Base-by-base conservation (phyloP, 805 yeast species). In the Danielozyma ontarioensis region DNA sequence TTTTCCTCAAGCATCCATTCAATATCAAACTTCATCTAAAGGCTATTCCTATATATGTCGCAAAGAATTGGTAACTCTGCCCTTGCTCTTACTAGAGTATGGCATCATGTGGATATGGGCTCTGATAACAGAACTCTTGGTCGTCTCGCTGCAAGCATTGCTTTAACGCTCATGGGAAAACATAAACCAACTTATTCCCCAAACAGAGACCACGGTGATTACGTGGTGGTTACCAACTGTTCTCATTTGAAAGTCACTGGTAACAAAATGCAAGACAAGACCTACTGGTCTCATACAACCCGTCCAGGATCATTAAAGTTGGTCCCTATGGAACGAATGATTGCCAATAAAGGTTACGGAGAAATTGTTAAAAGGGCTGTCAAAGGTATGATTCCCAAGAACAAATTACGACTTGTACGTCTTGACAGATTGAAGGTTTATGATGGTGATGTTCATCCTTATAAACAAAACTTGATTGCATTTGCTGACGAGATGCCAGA, bases 21-120 rank as follows among this genome's bases (percentile, higher is more conserved):
- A n/a, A n/a, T n/a, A n/a, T n/a, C n/a, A n/a, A n/a, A n/a, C n/a
- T n/a, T n/a, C n/a, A n/a, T n/a, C n/a, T n/a, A n/a, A n/a, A n/a
- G n/a, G n/a, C n/a, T n/a, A n/a, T n/a, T n/a, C 24, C 14, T 10
- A 8, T 34, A 17, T 24, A 57, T 57, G 62, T 58, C 64, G 19
- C 62, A 57, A 37, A 55, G 62, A 39, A 49, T 57, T 27, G 64
- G 64, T 33, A 48, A 41, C 62, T 76, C 87, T 3, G 85, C 81
- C 4, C 68, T 80, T 14, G 85, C 94, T 3, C 78, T 84, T 45
- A 81, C 95, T 27, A 74, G 95, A 45, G 71, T 81, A 27, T 93
- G 99, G 99, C 97, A 90, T 55, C 96, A 89, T 55, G 84, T 93
- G 23, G 97, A 94, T 56, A 74, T 87, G 23, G 85, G 95, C 11